Evolutionary conservation across 2,329 filamentous ascomycete species (phyloP), one percentile per base, ranked within the genome.

Genomic region (Alternaria postmessia): DNA sequence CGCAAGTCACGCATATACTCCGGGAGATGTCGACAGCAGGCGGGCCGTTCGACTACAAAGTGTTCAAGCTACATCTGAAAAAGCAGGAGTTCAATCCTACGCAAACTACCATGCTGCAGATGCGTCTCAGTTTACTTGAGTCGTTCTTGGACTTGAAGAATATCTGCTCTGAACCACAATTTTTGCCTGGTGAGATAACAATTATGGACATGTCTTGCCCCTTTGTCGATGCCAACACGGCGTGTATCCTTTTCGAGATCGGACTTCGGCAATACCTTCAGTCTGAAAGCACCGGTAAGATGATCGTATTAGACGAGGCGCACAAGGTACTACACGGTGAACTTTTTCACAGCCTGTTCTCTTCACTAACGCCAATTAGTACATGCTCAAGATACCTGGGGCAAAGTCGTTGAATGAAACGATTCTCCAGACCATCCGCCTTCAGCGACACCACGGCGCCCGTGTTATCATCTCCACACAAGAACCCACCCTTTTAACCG

Each of bases 181-280:
- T 28, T 7, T 4, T 28, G 26, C 77, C 36, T 11, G 36, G 36
- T 4, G 14, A 12, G 7, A 5, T 91, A 0, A 90, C 87, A 0
- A 89, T 91, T 49, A 77, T 93, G 3, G 91, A 94, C 66, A 79
- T 94, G 0, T 91, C 87, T 0, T 91, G 90, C 71, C 89, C 90
- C 0, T 91, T 89, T 63, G 81, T 93, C 7, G 89, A 89, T 0
- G 75, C 86, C 0, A 85, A 88, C n/a, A 86, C 85, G 42, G 90
- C 89, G 0, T 94, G 91, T 68, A 82, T 85, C 0, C 78, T 94
- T 0, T 94, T 94, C 75, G 88, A 90, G 55, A 90, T 92, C 24
- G 90, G 87, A 36, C 81, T 94, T 1, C 84, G 82, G 1, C 76
- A 93, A 0, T 92, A 92, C 70, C 74, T 91, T 0, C 34, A 51